These are phyloP conservation scores for Hyaloscypha finlandica DNA, from an alignment of 495 filamentous ascomycete genomes.

Conservation along the genomic window DNA sequence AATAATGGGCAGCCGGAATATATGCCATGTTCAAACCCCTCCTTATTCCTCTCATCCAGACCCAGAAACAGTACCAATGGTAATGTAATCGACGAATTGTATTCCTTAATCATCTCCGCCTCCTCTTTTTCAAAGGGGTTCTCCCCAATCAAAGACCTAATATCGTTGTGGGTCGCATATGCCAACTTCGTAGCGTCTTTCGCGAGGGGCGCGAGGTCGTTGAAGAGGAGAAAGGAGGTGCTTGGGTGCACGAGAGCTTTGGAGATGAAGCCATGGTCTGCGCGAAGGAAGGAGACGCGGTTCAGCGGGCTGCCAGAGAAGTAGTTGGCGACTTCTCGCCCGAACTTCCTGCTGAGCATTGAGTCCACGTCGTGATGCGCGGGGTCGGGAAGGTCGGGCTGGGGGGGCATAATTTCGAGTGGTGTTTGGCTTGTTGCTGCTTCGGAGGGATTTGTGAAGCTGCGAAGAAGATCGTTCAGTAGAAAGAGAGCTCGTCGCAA, in stretches of 20 bases:
- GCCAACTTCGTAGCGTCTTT: constrained; percentile 56
- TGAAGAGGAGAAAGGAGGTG: constrained; percentile 74
- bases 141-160: constrained; percentile 68
- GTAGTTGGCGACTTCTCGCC: constrained; percentile 91
- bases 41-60: constrained; percentile 66
- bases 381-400: constrained; percentile 47
- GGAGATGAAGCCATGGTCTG: constrained; percentile 76
- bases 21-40: constrained; percentile 39
- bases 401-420: constrained; percentile 29
- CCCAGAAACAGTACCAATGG: constrained; percentile 85
- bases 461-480: neutral
- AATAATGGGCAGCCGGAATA: constrained; percentile 84
- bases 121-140: constrained; percentile 73
- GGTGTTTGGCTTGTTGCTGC: neutral
- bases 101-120: constrained; percentile 68
- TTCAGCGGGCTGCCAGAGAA: constrained; percentile 74
- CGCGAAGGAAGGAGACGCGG: constrained; percentile 80
- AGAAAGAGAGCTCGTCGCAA: neutral
- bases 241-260: constrained; percentile 71
- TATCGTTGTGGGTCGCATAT: constrained; percentile 62
- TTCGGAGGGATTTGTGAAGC: neutral
- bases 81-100: constrained; percentile 65
- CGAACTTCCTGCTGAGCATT: constrained; percentile 85
- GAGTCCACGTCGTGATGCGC: constrained; percentile 64
- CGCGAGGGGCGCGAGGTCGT: constrained; percentile 75